Conservation (phyloP, 768 basidiomycete species). For the Mycena galopus region DNA sequence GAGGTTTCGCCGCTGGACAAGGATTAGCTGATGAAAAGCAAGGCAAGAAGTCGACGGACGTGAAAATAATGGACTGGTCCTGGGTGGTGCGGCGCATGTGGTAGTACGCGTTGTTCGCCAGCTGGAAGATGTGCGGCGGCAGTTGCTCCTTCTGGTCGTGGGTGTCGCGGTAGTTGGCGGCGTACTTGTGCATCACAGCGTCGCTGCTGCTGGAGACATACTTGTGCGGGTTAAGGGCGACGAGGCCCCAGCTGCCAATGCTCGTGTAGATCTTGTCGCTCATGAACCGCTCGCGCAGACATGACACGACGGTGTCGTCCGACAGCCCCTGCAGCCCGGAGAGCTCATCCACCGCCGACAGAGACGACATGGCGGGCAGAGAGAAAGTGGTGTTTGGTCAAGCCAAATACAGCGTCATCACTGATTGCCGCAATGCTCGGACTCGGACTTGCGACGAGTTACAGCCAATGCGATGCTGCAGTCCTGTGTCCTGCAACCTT, state of each 20-base stretch:
- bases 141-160: conserved; percentile 69
- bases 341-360: conserved; percentile 60
- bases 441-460: too few species aligned
- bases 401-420: too few species aligned
- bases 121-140: conserved; percentile 92
- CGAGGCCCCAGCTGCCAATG: conserved; percentile 77
- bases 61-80: conserved; percentile 91
- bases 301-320: not conserved
- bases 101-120: conserved; percentile 93
- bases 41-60: conserved; percentile 59
- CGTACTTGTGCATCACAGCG: conserved; percentile 86
- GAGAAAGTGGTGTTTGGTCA: too few species aligned
- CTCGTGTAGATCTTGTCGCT: conserved; percentile 84
- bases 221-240: conserved; percentile 95
- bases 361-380: too few species aligned
- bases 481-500: too few species aligned
- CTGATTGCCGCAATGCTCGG: too few species aligned
- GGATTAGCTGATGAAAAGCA: not conserved
- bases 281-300: conserved; percentile 88
- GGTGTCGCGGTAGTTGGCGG: conserved; percentile 86
- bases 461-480: too few species aligned
- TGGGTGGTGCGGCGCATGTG: conserved; percentile 91
- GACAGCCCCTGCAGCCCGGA: not conserved
- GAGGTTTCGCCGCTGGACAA: conserved; percentile 86
- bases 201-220: conserved; percentile 89